These are phyloP conservation scores for Colletotrichum costaricense DNA, from an alignment of 2,329 filamentous ascomycete species.

Conservation along the genomic window DNA sequence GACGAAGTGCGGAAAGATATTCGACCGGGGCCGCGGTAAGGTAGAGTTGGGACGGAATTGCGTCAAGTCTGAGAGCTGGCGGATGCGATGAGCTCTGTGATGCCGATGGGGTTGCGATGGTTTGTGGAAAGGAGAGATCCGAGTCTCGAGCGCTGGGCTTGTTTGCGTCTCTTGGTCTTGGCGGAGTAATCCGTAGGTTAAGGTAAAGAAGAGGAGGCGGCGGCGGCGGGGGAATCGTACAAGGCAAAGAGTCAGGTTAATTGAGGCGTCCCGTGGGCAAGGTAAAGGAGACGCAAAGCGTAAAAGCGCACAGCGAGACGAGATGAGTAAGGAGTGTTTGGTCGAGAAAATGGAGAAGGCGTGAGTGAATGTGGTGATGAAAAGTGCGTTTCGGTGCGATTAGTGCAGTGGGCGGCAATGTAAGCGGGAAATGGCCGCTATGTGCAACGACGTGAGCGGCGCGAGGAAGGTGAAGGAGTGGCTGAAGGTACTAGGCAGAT, in stretches of 20 bases:
- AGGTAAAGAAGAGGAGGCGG: conserved; percentile 2
- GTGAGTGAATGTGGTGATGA: conserved; percentile 31
- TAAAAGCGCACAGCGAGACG: conserved; percentile 1
- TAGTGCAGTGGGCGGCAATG: conserved; percentile 23
- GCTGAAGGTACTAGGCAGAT: conserved; percentile 9
- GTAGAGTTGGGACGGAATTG: neutral
- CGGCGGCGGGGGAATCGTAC: neutral
- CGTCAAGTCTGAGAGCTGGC: conserved; percentile 10
- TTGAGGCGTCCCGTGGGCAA: neutral
- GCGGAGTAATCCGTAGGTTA: neutral
- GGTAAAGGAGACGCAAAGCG: neutral
- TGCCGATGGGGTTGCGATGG: conserved; percentile 19
- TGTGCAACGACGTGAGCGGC: neutral
- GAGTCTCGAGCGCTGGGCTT: neutral
- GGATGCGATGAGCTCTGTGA: conserved; percentile 1
- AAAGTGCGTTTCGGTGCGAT: conserved; percentile 29
- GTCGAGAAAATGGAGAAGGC: conserved; percentile 13
- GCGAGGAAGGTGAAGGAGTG: neutral
- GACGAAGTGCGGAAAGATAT: conserved; percentile 3
- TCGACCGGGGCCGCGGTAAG: conserved; percentile 13
- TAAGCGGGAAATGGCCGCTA: conserved; percentile 15
- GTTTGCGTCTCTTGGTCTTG: conserved; percentile 10
- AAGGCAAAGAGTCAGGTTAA: neutral
- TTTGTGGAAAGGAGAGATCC: conserved; percentile 23
- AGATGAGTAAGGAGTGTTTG: conserved; percentile 28